Evolutionary conservation across 2,329 filamentous ascomycete species (phyloP).

Genomic region (Penicillium brevicompactum): DNA sequence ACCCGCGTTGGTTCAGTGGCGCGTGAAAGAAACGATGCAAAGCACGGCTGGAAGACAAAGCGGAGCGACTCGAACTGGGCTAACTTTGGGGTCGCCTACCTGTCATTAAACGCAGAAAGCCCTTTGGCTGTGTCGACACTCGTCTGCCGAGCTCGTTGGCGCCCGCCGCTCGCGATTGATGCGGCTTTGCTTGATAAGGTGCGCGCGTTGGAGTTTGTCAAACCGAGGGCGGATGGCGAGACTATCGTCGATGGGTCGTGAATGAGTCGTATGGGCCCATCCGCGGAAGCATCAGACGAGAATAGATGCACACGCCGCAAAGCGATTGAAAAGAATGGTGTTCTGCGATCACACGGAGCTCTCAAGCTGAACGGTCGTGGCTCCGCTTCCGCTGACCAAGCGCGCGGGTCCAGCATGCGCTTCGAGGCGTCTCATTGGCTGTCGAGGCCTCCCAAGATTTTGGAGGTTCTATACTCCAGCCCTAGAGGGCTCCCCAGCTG

Average conservation of each 20-base stretch:
- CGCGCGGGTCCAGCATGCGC: background rate
- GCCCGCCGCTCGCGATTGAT: background rate
- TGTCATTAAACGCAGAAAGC: background rate
- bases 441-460: background rate
- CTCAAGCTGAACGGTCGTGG: conserved; percentile 1
- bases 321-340: background rate
- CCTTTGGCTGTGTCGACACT: background rate
- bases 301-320: background rate
- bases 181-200: background rate
- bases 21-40: conserved; percentile 1
- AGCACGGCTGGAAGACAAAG: background rate
- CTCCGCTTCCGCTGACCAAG: conserved; percentile 14
- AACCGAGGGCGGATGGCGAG: background rate
- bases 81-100: background rate
- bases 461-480: no score
- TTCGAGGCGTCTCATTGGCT: conserved; percentile 5
- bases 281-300: background rate
- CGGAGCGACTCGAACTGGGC: background rate
- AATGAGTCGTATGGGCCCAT: background rate
- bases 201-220: conserved; percentile 5
- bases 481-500: no score
- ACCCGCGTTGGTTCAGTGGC: background rate
- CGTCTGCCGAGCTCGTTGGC: background rate
- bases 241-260: background rate
- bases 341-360: conserved; percentile 3